A percentile compares a stretch with the other conserved stretches of the same genome.
Evolutionary conservation across 2,329 filamentous ascomycete species (phyloP).

Genomic region (Aspergillus alliaceus): DNA sequence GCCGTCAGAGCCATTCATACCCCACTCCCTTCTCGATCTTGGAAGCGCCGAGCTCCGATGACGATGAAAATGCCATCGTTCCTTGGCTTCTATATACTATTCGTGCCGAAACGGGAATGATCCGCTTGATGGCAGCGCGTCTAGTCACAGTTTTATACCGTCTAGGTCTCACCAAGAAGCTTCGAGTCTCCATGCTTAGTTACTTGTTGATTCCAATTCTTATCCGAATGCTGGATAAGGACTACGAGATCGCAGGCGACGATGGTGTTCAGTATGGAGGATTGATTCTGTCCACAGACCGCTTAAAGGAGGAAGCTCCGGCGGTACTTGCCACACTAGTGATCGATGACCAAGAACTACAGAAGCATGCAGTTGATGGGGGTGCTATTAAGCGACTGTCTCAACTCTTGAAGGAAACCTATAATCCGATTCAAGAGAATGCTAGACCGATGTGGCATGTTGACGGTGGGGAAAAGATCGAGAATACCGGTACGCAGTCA

Average conservation of each 20-base stretch:
- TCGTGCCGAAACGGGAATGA: constrained; percentile 57
- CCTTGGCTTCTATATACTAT: constrained; percentile 70
- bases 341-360: constrained; percentile 73
- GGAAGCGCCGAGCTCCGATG: constrained; percentile 51
- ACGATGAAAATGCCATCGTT: constrained; percentile 69
- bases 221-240: constrained; percentile 63
- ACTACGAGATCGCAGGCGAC: constrained; percentile 41
- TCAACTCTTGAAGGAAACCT: constrained; percentile 64
- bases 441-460: constrained; percentile 57
- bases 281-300: constrained; percentile 45
- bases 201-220: constrained; percentile 70
- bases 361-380: constrained; percentile 77
- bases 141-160: constrained; percentile 70
- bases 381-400: constrained; percentile 62
- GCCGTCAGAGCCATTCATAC: constrained; percentile 38
- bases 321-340: constrained; percentile 76
- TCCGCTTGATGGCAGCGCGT: constrained; percentile 67
- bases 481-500: constrained; percentile 21
- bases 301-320: constrained; percentile 69
- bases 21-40: constrained; percentile 34
- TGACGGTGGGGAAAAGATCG: constrained; percentile 26
- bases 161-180: constrained; percentile 64
- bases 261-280: constrained; percentile 40
- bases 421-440: constrained; percentile 57
- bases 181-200: constrained; percentile 64